Evolutionary conservation across 306 rosid species (phyloP), one percentile per base, ranked within the genome.

Genomic region (Prinsepia uniflora): DNA sequence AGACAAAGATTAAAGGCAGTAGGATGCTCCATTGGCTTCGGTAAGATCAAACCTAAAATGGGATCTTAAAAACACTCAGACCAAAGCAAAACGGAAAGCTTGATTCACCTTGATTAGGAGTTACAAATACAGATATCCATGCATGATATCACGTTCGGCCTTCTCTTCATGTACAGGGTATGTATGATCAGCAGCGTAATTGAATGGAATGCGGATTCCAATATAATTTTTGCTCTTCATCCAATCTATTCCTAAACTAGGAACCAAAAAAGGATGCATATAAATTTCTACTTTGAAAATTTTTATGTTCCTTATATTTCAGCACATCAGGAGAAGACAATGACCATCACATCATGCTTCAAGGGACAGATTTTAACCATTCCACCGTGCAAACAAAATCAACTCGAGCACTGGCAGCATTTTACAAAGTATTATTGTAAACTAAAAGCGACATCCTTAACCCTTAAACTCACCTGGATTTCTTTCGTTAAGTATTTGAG

Each of bases 401-500:
- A 7, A 54, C 30, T 2, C 14, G 47, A 55, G 49, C 10, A 13
- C 7, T 43, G 41, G 43, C 10, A 70, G 13, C 56, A 22, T 36
- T 11, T 55, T 19, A 17, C 19, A 12, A n/a, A 42, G 3, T 19
- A 22, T 20, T 20, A 70, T 6, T 45, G 8, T 18, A 19, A 54
- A 54, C 34, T 18, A 8, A 55, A 59, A 71, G 39, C 17, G 47
- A 30, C 46, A 59, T 71, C 30, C 44, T 5, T 61, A 62, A 62
- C 19, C 45, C 6, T 15, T 34, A 42, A 45, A 72, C 41, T 49
- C 24, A 49, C 52, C 70, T 72, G 62, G 5, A 20, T 72, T 62
- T 20, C 45, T 34, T 15, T 62, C 14, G 56, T 52, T 49, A 7
- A 72, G 70, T 40, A n/a, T 72, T 50, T 36, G 40, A 73, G 68